Base-by-base conservation (phyloP, 768 basidiomycete genomes). In the Pisolithus sp. region DNA sequence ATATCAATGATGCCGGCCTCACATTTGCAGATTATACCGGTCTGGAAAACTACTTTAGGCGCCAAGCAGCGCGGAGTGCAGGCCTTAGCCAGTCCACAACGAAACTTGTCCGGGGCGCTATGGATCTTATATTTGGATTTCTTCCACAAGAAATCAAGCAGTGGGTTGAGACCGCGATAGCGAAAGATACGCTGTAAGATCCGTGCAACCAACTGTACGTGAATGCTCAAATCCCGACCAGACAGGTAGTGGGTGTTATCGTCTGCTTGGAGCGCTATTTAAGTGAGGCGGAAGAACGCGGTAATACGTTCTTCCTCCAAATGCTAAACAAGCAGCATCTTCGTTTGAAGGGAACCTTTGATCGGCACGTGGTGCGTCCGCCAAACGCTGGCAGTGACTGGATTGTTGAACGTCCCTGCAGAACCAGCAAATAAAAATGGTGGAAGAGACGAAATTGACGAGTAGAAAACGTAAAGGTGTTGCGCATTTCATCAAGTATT, bases 71-170 rank as follows among this genome's bases (percentile, higher is more conserved):
- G 6, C 76, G 89, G 24, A 74, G 80, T 47, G 77, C 76, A 24
- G 80, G 82, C 26, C 74, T 94, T 41, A 82, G 81, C 53, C 76
- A 77, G 49, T 69, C 80, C 7, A 93, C 92, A 24, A 63, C 73
- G 53, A 93, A 94, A 70, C 78, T 94, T 8, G 79, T 93, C 28
- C 82, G 91, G 18, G 85, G 85, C 3, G 90, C 93, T 26, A 82
- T 97, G 87, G 95, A 98, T 57, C 71, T 95, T 48, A 93, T 97
- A 48, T 98, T 97, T 66, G 93, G 93, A 7, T 98, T 95, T 72
- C 71, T 98, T 17, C 85, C 86, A 2, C 73, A 76, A 1, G 93
- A 95, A 63, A 52, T 97, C 54, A 90, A 87, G 67, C 71, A 73
- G 21, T 97, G 92, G 92, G 73, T 93, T 13, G 94, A 98, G 57